phyloP scores from a whole-genome alignment of 768 basidiomycete species.

The Guyanaporus albipodus region DNA sequence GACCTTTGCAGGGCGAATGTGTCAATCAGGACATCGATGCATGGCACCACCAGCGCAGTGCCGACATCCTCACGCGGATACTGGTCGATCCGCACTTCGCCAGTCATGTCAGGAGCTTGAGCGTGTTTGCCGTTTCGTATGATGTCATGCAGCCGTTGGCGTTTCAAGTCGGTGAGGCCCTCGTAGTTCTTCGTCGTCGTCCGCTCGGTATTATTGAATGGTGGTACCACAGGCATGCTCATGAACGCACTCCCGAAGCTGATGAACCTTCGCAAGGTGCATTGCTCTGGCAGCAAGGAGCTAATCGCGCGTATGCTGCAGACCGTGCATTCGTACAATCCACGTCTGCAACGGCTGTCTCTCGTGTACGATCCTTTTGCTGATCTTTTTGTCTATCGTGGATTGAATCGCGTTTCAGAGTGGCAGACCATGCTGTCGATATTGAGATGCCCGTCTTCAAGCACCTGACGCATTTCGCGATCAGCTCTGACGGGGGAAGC shows the following conservation, averaged over 20 bases:
- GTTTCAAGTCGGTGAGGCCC: slow-evolving; percentile 56
- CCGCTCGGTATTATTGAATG: not conserved
- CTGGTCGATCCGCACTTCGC: slow-evolving; percentile 60
- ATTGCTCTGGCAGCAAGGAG: slow-evolving; percentile 55
- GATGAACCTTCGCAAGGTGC: slow-evolving; percentile 53
- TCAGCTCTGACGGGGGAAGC: slow-evolving; percentile 43
- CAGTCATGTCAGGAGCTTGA: slow-evolving; percentile 50
- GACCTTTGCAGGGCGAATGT: slow-evolving; percentile 8
- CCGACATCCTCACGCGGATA: slow-evolving; percentile 66
- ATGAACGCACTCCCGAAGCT: slow-evolving; percentile 65
- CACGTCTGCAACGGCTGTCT: slow-evolving; percentile 53
- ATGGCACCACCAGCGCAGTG: slow-evolving; percentile 55
- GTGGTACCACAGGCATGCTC: slow-evolving; percentile 54
- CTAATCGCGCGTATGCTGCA: slow-evolving; percentile 50
- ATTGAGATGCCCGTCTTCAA: slow-evolving; percentile 47
- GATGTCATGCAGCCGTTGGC: slow-evolving; percentile 49
- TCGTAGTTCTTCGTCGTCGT: not conserved
- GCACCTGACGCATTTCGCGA: slow-evolving; percentile 57
- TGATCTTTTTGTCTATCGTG: not conserved
- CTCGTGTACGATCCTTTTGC: slow-evolving; percentile 39
- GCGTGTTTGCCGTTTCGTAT: slow-evolving; percentile 51
- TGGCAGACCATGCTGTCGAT: slow-evolving; percentile 41
- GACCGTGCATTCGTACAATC: slow-evolving; percentile 47
- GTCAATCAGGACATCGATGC: slow-evolving; percentile 37
- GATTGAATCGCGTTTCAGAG: slow-evolving; percentile 11